A percentile compares a stretch with the other conserved stretches of the same genome.
Conservation (phyloP, 192 early-diverging fungal species). For the Podila minutissima region DNA sequence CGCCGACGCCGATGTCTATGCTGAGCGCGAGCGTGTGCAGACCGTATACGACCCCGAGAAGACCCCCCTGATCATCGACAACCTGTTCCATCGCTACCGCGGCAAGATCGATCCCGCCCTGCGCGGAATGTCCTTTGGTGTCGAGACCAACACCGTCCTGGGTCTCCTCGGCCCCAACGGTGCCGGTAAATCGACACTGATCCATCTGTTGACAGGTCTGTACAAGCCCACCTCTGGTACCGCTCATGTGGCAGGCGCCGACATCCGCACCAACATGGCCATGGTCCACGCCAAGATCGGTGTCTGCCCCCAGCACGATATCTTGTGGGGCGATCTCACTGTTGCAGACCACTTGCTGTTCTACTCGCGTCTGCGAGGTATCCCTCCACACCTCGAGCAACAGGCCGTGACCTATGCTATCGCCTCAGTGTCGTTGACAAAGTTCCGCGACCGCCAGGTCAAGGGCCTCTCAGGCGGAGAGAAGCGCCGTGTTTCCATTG, state of each 20-base stretch:
- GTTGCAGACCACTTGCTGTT: conserved; percentile 60
- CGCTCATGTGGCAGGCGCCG: conserved; percentile 34
- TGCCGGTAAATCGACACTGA: conserved; percentile 74
- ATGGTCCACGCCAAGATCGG: conserved; percentile 54
- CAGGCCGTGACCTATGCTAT: conserved; percentile 33
- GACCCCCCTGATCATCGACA: conserved; percentile 36
- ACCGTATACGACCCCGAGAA: conserved; percentile 24
- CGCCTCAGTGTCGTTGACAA: conserved; percentile 40
- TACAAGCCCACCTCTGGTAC: conserved; percentile 40
- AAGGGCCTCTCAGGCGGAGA: conserved; percentile 64
- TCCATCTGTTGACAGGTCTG: conserved; percentile 40
- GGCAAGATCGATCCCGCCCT: conserved; percentile 42
- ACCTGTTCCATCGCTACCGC: conserved; percentile 39
- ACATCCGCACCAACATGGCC: conserved; percentile 42
- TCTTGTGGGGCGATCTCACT: conserved; percentile 58
- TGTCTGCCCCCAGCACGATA: conserved; percentile 66
- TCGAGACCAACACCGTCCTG: conserved; percentile 66
- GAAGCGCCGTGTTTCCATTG: conserved; percentile 66
- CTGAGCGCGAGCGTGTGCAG: conserved; percentile 35
- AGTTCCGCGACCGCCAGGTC: conserved; percentile 46
- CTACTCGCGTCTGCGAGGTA: conserved; percentile 58
- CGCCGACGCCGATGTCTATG: conserved; percentile 34
- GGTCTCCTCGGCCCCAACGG: conserved; percentile 77
- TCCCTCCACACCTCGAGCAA: conserved; percentile 28
- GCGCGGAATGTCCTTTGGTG: conserved; percentile 57